Base-by-base conservation (phyloP, 345 rosid genomes). In the Gossypium rotundifolium region DNA sequence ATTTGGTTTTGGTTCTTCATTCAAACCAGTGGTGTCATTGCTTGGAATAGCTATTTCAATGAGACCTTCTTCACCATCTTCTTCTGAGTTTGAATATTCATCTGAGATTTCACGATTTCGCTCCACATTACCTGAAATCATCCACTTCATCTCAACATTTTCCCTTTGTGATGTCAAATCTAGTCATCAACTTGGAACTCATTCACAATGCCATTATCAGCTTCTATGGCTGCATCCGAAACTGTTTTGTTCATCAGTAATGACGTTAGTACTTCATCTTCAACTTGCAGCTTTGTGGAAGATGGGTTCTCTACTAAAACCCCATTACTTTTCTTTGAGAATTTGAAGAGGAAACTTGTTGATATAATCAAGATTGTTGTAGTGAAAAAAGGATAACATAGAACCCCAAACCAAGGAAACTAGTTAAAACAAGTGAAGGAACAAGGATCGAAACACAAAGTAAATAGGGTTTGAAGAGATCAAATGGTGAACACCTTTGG, bases 31-130 rank as follows among this genome's bases (percentile, higher is more conserved):
- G 65, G 62, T 3, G 16, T 4, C 16, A n/a, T 40, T 64, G 17
- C 63, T 58, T 17, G 87, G 89, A 58, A 90, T 75, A 71, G 81
- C 76, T 63, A 90, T 90, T 79, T 93, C 97, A 55, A 89, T 90
- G 49, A 93, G 89, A 7, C 86, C 87, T 38, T 82, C 97, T 33
- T 89, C 89, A 10, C 79, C 86, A 10, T 81, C 85, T 2, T 20
- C 60, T 1, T 72, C 84, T 18, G 77, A 76, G 44, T 62, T 71
- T 51, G 79, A 77, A 71, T 59, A 73, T 61, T 71, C 73, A 66
- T 73, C 78, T 44, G 84, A 76, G 51, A 78, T 65, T 29, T 63
- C 67, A 48, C 60, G 74, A 20, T 48, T 80, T 67, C 70, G 81
- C 57, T 60, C 73, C 64, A 13, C 27, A 2, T 58, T 57, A 27